Conservation (phyloP, 148 eudicot genomes). For the Heliamphora exappendiculata region DNA sequence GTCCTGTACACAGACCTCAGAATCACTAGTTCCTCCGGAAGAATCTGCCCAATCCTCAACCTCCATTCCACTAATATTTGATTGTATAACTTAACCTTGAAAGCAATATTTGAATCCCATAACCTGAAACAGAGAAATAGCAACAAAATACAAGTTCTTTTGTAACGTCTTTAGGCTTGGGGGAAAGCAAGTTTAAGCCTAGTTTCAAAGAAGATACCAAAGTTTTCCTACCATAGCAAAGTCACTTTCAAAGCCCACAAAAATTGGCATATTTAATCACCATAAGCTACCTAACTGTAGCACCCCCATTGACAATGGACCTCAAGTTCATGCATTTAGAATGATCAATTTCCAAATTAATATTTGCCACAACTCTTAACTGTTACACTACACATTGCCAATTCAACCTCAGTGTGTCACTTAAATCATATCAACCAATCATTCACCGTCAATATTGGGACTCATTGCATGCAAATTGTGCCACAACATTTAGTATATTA, state of each 20-base stretch:
- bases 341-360: no score
- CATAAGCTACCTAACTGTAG: background rate
- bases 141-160: background rate
- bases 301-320: background rate
- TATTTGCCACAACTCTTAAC: no score
- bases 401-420: no score
- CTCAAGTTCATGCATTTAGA: no score
- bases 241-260: background rate
- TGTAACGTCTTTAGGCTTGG: background rate
- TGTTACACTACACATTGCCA: no score
- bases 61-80: conserved; percentile 21
- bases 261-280: background rate
- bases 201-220: background rate
- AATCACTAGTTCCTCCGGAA: conserved; percentile 34
- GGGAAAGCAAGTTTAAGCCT: background rate
- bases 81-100: background rate
- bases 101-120: background rate
- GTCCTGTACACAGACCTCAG: conserved; percentile 41
- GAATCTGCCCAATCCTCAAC: conserved; percentile 30
- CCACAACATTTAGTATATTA: no score
- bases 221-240: background rate
- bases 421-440: no score
- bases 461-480: no score
- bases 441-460: no score
- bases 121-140: background rate